A percentile compares a stretch with the other conserved stretches of the same genome.
phyloP scores from a whole-genome alignment of 2,329 filamentous ascomycete species.

The Xylariaceae sp. region DNA sequence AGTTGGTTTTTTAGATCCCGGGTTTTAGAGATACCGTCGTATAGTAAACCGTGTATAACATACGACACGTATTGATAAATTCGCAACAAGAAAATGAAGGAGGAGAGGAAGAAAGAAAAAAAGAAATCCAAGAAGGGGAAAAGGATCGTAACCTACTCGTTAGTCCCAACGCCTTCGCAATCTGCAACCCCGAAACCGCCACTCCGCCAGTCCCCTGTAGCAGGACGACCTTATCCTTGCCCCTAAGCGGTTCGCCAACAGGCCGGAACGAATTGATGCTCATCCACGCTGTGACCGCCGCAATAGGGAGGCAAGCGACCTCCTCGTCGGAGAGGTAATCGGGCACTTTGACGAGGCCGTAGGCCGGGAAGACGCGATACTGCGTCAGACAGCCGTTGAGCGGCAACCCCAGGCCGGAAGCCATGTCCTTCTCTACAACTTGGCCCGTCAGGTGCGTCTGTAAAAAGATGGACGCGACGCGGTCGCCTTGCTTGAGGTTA shows the following conservation, averaged over 20 bases:
- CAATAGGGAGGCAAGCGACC: slow-evolving; percentile 66
- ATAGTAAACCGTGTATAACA: neutral
- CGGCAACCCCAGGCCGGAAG: slow-evolving; percentile 66
- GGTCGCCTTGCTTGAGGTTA: slow-evolving; percentile 62
- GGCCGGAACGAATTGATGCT: slow-evolving; percentile 66
- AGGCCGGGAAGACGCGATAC: slow-evolving; percentile 64
- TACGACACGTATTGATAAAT: no score
- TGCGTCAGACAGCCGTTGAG: slow-evolving; percentile 63
- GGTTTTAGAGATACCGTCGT: neutral
- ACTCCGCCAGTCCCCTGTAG: slow-evolving; percentile 64
- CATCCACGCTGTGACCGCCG: slow-evolving; percentile 70
- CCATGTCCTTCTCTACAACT: slow-evolving; percentile 61
- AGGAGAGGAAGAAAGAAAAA: neutral
- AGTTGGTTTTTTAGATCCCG: neutral
- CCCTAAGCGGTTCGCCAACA: slow-evolving; percentile 55
- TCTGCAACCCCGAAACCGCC: slow-evolving; percentile 58
- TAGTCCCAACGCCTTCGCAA: slow-evolving; percentile 59
- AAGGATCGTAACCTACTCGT: slow-evolving; percentile 47
- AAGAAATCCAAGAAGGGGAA: slow-evolving; percentile 17
- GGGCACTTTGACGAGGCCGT: slow-evolving; percentile 62
- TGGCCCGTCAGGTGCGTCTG: slow-evolving; percentile 65
- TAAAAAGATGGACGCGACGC: slow-evolving; percentile 72
- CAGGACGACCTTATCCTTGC: slow-evolving; percentile 53
- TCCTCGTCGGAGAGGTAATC: slow-evolving; percentile 65
- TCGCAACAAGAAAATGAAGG: neutral